Evolutionary conservation across 345 rosid species (phyloP).

Genomic region (Reutealis trisperma): DNA sequence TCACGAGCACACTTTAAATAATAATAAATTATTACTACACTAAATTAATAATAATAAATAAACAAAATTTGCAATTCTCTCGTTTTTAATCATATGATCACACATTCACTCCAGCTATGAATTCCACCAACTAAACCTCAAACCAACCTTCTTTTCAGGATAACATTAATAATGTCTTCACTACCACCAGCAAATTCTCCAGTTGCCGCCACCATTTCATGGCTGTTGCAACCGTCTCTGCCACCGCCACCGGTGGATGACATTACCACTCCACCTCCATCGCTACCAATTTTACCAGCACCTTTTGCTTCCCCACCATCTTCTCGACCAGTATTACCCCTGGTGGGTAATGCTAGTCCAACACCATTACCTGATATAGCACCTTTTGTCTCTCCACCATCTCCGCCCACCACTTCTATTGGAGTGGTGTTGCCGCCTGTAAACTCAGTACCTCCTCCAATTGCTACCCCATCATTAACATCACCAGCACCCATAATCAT

Average conservation of each 20-base stretch:
- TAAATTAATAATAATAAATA: too few species aligned
- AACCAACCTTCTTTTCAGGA: background rate
- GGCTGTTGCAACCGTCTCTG: background rate
- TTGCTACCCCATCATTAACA: background rate
- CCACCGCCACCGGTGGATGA: background rate
- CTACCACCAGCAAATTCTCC: constrained; percentile 6
- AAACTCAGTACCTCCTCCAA: background rate
- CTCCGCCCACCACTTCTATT: background rate
- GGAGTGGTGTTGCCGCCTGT: constrained; percentile 10
- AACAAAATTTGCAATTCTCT: too few species aligned
- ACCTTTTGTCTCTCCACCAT: background rate
- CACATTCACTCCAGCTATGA: constrained; percentile 13
- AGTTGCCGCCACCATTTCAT: too few species aligned
- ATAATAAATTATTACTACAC: background rate
- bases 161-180: constrained; percentile 13
- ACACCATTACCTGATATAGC: background rate
- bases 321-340: constrained; percentile 2
- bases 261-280: background rate
- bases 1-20: too few species aligned
- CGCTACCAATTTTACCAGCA: background rate
- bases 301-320: constrained; percentile 6
- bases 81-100: background rate
- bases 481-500: background rate
- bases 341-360: background rate
- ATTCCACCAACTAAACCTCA: constrained; percentile 2